These are phyloP conservation scores for Trichoderma gamsii DNA, from an alignment of 495 filamentous ascomycete species.

Conservation along the genomic window DNA sequence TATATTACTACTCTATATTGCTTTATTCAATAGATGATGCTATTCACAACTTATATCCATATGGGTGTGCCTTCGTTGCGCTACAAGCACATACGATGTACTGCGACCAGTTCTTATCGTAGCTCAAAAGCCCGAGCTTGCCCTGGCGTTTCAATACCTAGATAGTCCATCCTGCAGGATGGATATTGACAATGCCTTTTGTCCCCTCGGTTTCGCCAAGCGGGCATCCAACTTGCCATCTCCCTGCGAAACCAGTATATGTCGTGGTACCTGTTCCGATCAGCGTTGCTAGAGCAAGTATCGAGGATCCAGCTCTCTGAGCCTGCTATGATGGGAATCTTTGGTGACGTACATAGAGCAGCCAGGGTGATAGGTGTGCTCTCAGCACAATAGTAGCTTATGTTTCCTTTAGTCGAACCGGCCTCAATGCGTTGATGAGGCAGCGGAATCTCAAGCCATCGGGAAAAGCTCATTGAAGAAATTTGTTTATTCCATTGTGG, in stretches of 20 bases:
- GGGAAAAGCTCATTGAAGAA: not conserved
- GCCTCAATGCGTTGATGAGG: not conserved
- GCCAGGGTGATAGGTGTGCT: not conserved
- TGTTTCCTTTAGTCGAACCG: not conserved
- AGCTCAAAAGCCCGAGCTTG: not conserved
- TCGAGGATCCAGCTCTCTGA: not conserved
- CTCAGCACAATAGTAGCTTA: not conserved
- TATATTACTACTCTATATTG: too few relatives aligned
- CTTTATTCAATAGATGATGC: too few relatives aligned
- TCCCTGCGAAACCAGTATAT: not conserved
- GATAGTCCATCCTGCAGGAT: not conserved
- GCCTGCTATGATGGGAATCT: not conserved
- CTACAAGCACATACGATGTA: too few relatives aligned
- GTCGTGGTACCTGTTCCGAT: not conserved
- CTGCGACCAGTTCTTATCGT: too few relatives aligned
- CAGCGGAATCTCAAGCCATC: not conserved
- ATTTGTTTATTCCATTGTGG: not conserved
- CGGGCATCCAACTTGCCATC: conserved; percentile 3
- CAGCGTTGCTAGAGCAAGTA: not conserved
- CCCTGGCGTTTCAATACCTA: not conserved
- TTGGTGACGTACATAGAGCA: not conserved
- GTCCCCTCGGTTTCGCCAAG: not conserved
- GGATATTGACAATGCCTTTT: not conserved
- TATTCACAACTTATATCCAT: too few relatives aligned
- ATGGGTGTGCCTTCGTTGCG: too few relatives aligned